Percentiles rank a stretch among this genome's conserved stretches.
Conservation (phyloP, 495 filamentous ascomycete genomes). For the Aspergillus mulundensis region DNA sequence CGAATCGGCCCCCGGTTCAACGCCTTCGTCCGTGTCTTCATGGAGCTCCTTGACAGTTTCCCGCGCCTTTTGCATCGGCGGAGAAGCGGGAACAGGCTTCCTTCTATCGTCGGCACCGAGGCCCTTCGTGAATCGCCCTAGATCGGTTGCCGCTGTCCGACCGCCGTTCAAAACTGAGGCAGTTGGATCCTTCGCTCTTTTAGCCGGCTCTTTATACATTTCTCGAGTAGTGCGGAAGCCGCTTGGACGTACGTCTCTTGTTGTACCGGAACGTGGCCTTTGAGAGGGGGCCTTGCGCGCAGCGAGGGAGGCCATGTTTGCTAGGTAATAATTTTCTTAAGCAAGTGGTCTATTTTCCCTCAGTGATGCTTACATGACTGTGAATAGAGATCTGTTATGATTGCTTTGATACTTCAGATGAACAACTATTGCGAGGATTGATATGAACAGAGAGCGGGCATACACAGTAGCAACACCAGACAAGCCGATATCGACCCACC, state of each 20-base stretch:
- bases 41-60: not conserved
- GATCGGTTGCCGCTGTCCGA: no score
- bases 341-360: not conserved
- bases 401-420: no score
- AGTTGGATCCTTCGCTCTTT: not conserved
- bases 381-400: no score
- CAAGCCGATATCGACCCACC: no score
- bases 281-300: not conserved
- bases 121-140: not conserved
- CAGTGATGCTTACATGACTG: not conserved
- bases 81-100: not conserved
- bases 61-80: not conserved
- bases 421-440: no score
- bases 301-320: not conserved
- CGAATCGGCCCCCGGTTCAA: not conserved
- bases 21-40: not conserved
- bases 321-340: not conserved
- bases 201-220: not conserved
- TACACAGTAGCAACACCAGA: no score
- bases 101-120: not conserved
- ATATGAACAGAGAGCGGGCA: no score
- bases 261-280: not conserved
- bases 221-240: not conserved
- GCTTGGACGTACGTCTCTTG: not conserved
- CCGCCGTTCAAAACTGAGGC: not conserved